phyloP scores from a whole-genome alignment of 257 asterid species.

The Schizonepeta tenuifolia region DNA sequence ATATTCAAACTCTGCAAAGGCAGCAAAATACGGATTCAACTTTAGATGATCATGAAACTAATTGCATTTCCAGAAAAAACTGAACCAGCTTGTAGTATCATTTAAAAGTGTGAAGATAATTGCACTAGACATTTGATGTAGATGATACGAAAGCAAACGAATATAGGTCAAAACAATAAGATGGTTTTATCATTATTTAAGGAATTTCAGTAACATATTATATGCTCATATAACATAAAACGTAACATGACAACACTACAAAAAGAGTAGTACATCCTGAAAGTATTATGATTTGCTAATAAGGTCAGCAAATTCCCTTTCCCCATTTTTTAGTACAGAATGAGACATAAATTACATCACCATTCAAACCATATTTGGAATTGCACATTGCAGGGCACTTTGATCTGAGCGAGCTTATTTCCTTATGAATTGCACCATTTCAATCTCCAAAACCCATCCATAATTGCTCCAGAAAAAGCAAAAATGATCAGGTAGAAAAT shows the following conservation, averaged over 20 bases:
- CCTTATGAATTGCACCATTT: background rate
- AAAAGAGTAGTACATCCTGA: conserved; percentile 1
- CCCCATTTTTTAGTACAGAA: background rate
- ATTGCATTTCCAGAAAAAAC: conserved; percentile 11
- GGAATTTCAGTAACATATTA: background rate
- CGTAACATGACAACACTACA: conserved; percentile 12
- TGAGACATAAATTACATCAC: background rate
- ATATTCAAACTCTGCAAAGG: conserved; percentile 71
- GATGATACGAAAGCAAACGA: conserved; percentile 12
- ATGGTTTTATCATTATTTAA: background rate
- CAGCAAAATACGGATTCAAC: conserved; percentile 22
- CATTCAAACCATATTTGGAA: conserved; percentile 4
- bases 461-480: background rate
- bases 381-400: background rate
- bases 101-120: conserved; percentile 6
- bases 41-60: conserved; percentile 11
- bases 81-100: conserved; percentile 9
- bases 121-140: conserved; percentile 8
- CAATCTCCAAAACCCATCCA: conserved; percentile 15
- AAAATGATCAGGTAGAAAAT: conserved; percentile 14
- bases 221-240: conserved; percentile 7
- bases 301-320: background rate
- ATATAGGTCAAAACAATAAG: background rate
- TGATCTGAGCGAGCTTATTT: background rate
- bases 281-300: background rate